Conservation (phyloP, 2,329 filamentous ascomycete genomes). For the Colletotrichum euphorbiae region DNA sequence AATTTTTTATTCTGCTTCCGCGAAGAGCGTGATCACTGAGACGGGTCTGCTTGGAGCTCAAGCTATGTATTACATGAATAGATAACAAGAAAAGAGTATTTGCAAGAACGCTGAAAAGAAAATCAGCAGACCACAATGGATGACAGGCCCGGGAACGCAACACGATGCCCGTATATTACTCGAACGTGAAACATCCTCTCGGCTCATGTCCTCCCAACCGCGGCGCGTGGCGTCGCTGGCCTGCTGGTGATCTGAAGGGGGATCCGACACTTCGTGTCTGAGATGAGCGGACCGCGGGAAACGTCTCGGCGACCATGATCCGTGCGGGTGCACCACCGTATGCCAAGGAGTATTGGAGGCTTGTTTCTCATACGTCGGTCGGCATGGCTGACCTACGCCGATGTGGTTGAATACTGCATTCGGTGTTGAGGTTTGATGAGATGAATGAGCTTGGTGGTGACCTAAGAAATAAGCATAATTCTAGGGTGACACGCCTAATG, state of each 20-base stretch:
- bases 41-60: background rate
- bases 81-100: background rate
- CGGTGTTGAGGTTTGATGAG: background rate
- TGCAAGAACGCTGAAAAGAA: no score
- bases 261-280: slow-evolving; percentile 36
- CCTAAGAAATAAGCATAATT: slow-evolving; percentile 2
- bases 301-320: background rate
- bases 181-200: slow-evolving; percentile 30
- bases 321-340: slow-evolving; percentile 3
- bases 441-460: background rate
- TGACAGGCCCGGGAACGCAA: background rate
- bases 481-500: no score
- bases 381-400: background rate
- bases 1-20: no score
- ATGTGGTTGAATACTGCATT: background rate
- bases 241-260: slow-evolving; percentile 30
- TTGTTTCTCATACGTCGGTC: background rate
- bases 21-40: no score
- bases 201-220: slow-evolving; percentile 4
- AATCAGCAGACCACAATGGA: no score
- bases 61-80: background rate
- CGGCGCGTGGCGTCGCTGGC: slow-evolving; percentile 7
- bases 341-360: background rate
- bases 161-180: slow-evolving; percentile 2
- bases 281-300: slow-evolving; percentile 26